A percentile compares a stretch with the other conserved stretches of the same genome.
Evolutionary conservation across 345 rosid species (phyloP).

Genomic region (Brassica napus): DNA sequence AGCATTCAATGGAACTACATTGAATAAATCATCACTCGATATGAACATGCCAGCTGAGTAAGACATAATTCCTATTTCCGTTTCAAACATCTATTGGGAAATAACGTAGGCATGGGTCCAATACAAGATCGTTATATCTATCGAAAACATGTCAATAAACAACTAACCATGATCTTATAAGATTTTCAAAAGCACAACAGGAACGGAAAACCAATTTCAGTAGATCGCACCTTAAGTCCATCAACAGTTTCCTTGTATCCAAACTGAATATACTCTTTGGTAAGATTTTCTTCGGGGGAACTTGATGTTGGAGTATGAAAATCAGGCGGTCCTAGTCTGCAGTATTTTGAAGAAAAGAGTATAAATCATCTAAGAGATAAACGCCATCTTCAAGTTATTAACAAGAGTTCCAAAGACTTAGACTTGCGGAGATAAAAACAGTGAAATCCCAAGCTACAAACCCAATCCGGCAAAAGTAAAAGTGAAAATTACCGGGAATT

Average conservation of each 20-base stretch:
- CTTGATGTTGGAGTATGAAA: conserved; percentile 81
- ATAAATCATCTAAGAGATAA: conserved; percentile 22
- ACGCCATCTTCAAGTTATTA: too few species aligned
- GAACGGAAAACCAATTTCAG: conserved; percentile 9
- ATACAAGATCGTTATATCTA: conserved; percentile 7
- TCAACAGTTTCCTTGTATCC: conserved; percentile 97
- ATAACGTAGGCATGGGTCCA: conserved; percentile 12
- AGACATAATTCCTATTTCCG: background rate
- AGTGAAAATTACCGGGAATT: conserved; percentile 70
- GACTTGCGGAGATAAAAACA: conserved; percentile 14
- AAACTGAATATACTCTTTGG: conserved; percentile 67
- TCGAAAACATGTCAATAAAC: conserved; percentile 6
- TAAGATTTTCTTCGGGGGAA: conserved; percentile 93
- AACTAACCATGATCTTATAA: background rate
- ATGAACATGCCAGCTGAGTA: conserved; percentile 8
- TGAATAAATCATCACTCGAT: conserved; percentile 21
- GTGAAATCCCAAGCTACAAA: background rate
- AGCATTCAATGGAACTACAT: background rate
- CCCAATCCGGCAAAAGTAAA: background rate
- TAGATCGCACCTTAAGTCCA: conserved; percentile 80
- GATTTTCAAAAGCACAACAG: background rate
- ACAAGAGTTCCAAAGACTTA: conserved; percentile 20
- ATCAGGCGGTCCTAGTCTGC: conserved; percentile 96
- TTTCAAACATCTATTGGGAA: background rate
- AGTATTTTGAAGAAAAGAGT: conserved; percentile 3